A percentile compares a stretch with the other conserved stretches of the same genome.
Evolutionary conservation across 805 yeast genomes (phyloP).

Genomic region (Blastobotrys parvus): DNA sequence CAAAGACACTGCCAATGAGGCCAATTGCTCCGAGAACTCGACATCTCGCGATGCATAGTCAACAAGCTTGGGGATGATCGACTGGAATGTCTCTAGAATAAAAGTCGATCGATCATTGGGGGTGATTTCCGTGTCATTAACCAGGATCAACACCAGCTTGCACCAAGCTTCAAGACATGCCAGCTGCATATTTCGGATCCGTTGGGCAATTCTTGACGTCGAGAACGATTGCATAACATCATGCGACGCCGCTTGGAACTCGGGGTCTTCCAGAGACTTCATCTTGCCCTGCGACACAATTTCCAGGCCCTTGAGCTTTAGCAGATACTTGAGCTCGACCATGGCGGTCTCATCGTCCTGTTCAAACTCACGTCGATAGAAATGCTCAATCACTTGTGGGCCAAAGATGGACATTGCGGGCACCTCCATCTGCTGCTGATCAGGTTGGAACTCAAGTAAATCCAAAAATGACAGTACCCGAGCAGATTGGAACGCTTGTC

Average conservation of each 20-base stretch:
- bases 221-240: conserved; percentile 38
- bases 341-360: conserved; percentile 10
- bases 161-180: conserved; percentile 76
- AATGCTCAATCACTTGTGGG: conserved; percentile 10
- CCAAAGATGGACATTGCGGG: conserved; percentile 5
- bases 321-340: conserved; percentile 11
- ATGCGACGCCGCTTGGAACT: conserved; percentile 7
- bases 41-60: conserved; percentile 63
- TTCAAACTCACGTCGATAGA: conserved; percentile 12
- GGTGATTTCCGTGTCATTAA: conserved; percentile 50
- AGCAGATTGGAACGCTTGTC: conserved; percentile 40
- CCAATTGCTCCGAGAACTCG: conserved; percentile 63
- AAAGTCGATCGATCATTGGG: conserved; percentile 46
- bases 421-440: no score
- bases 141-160: conserved; percentile 63
- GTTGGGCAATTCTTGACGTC: conserved; percentile 30
- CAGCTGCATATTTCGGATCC: conserved; percentile 39
- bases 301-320: conserved; percentile 22
- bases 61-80: conserved; percentile 65
- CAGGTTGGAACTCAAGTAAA: conserved; percentile 51
- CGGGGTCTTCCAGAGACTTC: conserved; percentile 6
- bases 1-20: conserved; percentile 64
- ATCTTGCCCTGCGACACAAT: conserved; percentile 10
- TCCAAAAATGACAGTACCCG: conserved; percentile 64
- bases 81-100: conserved; percentile 68